A percentile compares a stretch with the other conserved stretches of the same genome.
These are phyloP conservation scores for Botrytis byssoidea DNA, from an alignment of 2,329 filamentous ascomycete species.

Conservation along the genomic window DNA sequence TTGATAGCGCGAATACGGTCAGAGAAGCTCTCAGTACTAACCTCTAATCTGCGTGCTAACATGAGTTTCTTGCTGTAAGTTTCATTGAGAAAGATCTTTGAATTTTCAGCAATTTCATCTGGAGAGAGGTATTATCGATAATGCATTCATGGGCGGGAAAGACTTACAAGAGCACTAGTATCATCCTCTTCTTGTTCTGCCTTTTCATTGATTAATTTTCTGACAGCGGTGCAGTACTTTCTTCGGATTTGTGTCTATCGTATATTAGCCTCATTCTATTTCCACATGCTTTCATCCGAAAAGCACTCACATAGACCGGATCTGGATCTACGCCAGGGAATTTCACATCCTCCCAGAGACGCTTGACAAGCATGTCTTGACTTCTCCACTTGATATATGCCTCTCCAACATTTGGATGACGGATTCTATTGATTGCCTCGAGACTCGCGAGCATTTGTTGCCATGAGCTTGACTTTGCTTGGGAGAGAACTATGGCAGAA, in stretches of 20 bases:
- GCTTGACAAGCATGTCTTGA: slow-evolving; percentile 7
- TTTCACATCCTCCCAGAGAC: background rate
- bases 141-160: no score
- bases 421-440: background rate
- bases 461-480: background rate
- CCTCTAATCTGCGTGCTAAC: background rate
- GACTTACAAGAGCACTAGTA: background rate
- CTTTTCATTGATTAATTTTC: background rate
- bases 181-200: background rate
- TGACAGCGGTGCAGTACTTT: background rate
- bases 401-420: background rate
- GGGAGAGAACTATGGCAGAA: background rate
- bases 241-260: background rate
- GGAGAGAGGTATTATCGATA: accelerated
- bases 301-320: background rate
- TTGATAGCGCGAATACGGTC: background rate
- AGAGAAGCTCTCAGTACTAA: background rate
- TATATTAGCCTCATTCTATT: background rate
- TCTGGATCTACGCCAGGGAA: background rate
- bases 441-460: background rate
- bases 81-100: background rate
- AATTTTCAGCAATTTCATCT: background rate
- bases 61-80: background rate
- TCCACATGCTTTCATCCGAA: accelerated
- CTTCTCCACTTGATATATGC: slow-evolving; percentile 10